phyloP scores from a whole-genome alignment of 148 eudicot genomes.

The Oxyria digyna region DNA sequence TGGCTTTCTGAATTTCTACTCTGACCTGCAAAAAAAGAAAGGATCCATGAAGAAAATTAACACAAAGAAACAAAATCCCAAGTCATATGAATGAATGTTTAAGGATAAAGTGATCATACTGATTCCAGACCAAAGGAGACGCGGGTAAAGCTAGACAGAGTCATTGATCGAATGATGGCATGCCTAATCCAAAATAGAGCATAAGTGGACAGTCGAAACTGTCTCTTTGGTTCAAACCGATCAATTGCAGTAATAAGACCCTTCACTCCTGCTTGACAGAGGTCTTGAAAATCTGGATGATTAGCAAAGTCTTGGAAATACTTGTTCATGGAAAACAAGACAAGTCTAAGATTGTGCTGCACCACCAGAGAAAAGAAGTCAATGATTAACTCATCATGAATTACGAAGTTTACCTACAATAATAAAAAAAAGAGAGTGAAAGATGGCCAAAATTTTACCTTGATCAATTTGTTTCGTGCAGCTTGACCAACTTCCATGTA shows the following conservation, averaged over 20 bases:
- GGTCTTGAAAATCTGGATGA: constrained; percentile 74
- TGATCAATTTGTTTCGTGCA: constrained; percentile 81
- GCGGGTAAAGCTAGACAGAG: constrained; percentile 74
- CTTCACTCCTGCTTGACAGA: constrained; percentile 90
- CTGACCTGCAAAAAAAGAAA: constrained; percentile 45
- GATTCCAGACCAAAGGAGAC: constrained; percentile 95
- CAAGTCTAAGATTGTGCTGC: constrained; percentile 96
- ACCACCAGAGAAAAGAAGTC: constrained; percentile 4
- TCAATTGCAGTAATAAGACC: constrained; percentile 88
- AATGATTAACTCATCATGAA: neutral
- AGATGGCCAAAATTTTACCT: constrained; percentile 27
- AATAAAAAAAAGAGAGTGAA: neutral
- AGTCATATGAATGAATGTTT: neutral
- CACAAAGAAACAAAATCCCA: neutral
- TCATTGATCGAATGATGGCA: constrained; percentile 79
- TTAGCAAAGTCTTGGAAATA: constrained; percentile 72
- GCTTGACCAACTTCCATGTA: constrained; percentile 67
- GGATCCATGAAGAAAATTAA: neutral
- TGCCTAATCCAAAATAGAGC: constrained; percentile 87
- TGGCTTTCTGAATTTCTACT: constrained; percentile 64
- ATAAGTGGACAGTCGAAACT: constrained; percentile 66
- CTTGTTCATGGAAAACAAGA: constrained; percentile 76
- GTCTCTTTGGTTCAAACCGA: constrained; percentile 84
- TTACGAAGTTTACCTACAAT: neutral
- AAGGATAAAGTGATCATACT: constrained; percentile 27